A percentile compares a stretch with the other conserved stretches of the same genome.
These are phyloP conservation scores for Colletotrichum kahawae DNA, from an alignment of 2,329 filamentous ascomycete genomes.

Conservation along the genomic window DNA sequence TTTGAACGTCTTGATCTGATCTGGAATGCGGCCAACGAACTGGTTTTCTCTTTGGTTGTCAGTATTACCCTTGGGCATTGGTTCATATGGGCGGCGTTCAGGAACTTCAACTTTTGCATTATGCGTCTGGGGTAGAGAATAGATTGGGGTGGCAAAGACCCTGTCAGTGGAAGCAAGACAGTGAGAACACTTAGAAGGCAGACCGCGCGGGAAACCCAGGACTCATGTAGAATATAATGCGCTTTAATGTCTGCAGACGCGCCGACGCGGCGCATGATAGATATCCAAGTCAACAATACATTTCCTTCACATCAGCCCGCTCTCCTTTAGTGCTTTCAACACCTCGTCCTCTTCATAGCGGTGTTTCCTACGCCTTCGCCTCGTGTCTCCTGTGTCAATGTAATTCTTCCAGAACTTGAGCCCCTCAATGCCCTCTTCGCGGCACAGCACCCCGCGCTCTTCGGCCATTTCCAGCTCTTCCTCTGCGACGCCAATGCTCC, in stretches of 20 bases:
- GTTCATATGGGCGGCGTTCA: conserved; percentile 21
- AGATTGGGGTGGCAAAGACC: background rate
- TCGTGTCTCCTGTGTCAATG: conserved; percentile 51
- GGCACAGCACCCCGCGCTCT: conserved; percentile 83
- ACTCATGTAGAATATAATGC: conserved; percentile 22
- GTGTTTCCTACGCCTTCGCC: conserved; percentile 27
- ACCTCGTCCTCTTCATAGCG: conserved; percentile 45
- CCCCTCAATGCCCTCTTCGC: conserved; percentile 91
- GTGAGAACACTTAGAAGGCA: background rate
- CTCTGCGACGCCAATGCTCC: conserved; percentile 94
- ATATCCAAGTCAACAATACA: background rate
- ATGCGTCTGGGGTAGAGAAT: background rate
- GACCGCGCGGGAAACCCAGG: background rate
- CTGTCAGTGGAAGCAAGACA: background rate
- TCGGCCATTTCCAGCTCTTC: conserved; percentile 98
- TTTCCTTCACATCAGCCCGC: conserved; percentile 37
- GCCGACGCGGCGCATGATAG: conserved; percentile 7
- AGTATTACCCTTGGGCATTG: background rate
- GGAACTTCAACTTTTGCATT: background rate
- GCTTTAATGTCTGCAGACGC: conserved; percentile 7
- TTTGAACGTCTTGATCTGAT: background rate
- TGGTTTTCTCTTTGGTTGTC: background rate
- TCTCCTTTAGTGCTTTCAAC: conserved; percentile 46
- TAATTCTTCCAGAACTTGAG: conserved; percentile 92
- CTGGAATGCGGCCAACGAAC: background rate